phyloP scores from a whole-genome alignment of 768 basidiomycete species.

The Leccinum arenicola region DNA sequence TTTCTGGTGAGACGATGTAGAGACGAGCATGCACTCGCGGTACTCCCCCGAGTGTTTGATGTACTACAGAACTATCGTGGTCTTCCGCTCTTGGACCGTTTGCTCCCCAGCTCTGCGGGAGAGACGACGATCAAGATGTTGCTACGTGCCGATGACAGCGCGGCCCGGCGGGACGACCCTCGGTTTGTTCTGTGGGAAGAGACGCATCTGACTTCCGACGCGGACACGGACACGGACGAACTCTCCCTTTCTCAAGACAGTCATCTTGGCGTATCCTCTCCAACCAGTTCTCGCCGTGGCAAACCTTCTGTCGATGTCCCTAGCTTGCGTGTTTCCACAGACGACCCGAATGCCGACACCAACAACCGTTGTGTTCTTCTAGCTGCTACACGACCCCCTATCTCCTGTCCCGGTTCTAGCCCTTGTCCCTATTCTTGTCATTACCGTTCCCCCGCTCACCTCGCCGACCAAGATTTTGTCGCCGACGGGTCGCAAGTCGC shows the following conservation, averaged over 20 bases:
- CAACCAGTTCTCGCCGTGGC: slow-evolving; percentile 36
- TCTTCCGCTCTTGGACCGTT: slow-evolving; percentile 66
- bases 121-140: slow-evolving; percentile 48
- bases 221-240: slow-evolving; percentile 38
- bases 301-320: slow-evolving; percentile 28
- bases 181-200: slow-evolving; percentile 92
- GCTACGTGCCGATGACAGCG: too few relatives aligned
- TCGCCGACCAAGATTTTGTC: slow-evolving; percentile 38
- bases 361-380: slow-evolving; percentile 50
- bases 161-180: slow-evolving; percentile 78
- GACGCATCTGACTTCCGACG: slow-evolving; percentile 32
- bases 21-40: slow-evolving; percentile 51
- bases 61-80: slow-evolving; percentile 79
- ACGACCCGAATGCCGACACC: slow-evolving; percentile 30
- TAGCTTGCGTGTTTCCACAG: slow-evolving; percentile 22
- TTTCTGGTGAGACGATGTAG: slow-evolving; percentile 49
- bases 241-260: slow-evolving; percentile 39
- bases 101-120: slow-evolving; percentile 52
- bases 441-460: slow-evolving; percentile 9
- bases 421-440: background rate
- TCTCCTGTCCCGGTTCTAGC: slow-evolving; percentile 3
- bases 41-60: slow-evolving; percentile 80
- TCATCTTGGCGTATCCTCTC: slow-evolving; percentile 38
- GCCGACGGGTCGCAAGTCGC: slow-evolving; percentile 40
- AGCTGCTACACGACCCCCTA: slow-evolving; percentile 56